Evolutionary conservation across 2,329 filamentous ascomycete genomes (phyloP).

Genomic region (Diaporthe nobilis): DNA sequence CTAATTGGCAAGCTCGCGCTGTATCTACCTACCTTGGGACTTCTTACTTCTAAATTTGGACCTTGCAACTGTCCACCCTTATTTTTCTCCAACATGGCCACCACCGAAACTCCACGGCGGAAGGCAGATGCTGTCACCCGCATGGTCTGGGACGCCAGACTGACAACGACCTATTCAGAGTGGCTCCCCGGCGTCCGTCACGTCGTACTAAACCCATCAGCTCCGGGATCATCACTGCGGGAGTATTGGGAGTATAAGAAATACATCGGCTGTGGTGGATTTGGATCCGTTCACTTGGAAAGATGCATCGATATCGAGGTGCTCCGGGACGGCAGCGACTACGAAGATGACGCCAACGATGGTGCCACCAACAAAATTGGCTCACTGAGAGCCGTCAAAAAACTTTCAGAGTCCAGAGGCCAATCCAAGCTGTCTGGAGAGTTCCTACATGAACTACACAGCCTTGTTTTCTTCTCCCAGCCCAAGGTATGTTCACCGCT

Average conservation of each 20-base stretch:
- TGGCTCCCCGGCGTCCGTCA: neutral
- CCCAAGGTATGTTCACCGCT: neutral
- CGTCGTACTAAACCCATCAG: neutral
- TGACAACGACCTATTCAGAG: neutral
- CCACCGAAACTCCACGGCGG: neutral
- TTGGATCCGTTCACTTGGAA: conserved; percentile 2
- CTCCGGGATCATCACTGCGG: neutral
- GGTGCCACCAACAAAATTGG: neutral
- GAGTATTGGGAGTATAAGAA: neutral
- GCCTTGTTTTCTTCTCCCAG: neutral
- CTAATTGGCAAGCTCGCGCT: too few relatives aligned
- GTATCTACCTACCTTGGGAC: too few relatives aligned
- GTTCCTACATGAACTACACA: neutral
- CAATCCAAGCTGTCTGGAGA: neutral
- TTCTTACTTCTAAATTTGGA: too few relatives aligned
- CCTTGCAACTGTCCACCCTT: too few relatives aligned
- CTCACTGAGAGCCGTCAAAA: neutral
- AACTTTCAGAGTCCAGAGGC: neutral
- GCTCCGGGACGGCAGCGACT: neutral
- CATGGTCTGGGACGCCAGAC: neutral
- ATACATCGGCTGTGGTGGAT: neutral
- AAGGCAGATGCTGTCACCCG: neutral
- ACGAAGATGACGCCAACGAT: neutral
- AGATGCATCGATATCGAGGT: neutral
- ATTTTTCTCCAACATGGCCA: neutral